Evolutionary conservation across 768 basidiomycete genomes (phyloP).

Genomic region (Cyclocybe cylindracea): DNA sequence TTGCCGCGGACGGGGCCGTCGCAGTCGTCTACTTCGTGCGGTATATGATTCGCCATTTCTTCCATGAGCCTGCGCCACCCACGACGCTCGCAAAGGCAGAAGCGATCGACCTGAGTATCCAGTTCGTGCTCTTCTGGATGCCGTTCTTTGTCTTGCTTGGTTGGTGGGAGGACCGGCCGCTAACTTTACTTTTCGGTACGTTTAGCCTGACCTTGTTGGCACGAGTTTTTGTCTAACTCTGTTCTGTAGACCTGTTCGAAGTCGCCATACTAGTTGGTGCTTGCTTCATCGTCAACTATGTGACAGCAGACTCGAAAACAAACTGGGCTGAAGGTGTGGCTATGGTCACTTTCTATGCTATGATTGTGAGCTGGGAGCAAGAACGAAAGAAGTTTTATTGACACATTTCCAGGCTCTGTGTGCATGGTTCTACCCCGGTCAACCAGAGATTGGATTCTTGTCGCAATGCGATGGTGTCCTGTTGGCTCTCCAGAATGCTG

Average conservation of each 20-base stretch:
- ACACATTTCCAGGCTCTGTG: constrained; percentile 47
- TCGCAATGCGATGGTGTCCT: constrained; percentile 41
- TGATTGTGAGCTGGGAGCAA: constrained; percentile 46
- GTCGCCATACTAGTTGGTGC: constrained; percentile 64
- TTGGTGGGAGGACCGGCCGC: constrained; percentile 65
- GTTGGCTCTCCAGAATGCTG: constrained; percentile 29
- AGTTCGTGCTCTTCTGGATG: constrained; percentile 81
- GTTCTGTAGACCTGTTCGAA: constrained; percentile 62
- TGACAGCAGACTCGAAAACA: constrained; percentile 77
- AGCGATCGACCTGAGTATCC: constrained; percentile 77
- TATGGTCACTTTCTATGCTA: constrained; percentile 66
- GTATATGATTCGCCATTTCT: constrained; percentile 39
- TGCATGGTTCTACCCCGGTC: constrained; percentile 68
- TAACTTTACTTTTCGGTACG: constrained; percentile 70
- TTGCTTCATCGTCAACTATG: constrained; percentile 78
- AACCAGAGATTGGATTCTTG: constrained; percentile 47
- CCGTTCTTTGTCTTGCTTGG: constrained; percentile 67
- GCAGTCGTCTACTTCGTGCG: constrained; percentile 59
- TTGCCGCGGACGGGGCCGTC: constrained; percentile 68
- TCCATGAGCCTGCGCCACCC: constrained; percentile 44
- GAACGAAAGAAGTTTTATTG: background rate
- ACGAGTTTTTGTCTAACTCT: background rate
- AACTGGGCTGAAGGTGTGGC: constrained; percentile 77
- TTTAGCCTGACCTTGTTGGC: background rate
- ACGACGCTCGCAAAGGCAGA: constrained; percentile 63